Base-by-base conservation (phyloP, 2,329 filamentous ascomycete species). In the Exophiala viscosa region DNA sequence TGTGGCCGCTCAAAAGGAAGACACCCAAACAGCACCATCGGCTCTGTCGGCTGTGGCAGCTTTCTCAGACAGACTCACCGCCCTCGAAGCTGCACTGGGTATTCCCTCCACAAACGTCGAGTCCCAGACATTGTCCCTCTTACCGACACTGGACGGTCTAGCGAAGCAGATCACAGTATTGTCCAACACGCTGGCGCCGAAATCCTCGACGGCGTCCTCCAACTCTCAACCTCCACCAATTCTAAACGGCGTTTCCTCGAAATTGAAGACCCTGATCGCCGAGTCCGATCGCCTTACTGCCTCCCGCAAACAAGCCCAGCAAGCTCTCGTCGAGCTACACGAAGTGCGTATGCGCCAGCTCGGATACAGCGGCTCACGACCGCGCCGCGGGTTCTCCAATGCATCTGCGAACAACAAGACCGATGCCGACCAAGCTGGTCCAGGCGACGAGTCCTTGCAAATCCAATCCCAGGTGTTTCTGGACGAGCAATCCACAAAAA, bases 61-160 rank as follows among this genome's bases (percentile, higher is more conserved):
- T 58, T 96, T 99, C 64, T 92, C 97, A 66, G 80, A 82, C 28
- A 83, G 93, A 4, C 81, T 99, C 15, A 75, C 86, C 2, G 75
- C 87, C 28, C 76, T 99, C 43, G 93, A 99, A 73, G 84, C 84
- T 60, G 81, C 85, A 1, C 80, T 99, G 23, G 93, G 93, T 8
- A 80, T 96, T 44, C 86, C 84, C 36, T 84, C 85, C 17, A 82
- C 84, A 0, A 79, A 83, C 9, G 80, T 86, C 1, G 68, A 71
- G 52, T 62, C 72, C 41, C 60, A 66, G 18, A 66, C 69, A 32
- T 66, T 66, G 17, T 88, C 92, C 23, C 84, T 99, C 38, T 78
- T 97, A 14, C 90, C 90, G 2, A 87, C 89, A 1, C 77, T 99
- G 8, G 85, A 91, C 54, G 81, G 81, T 13, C 82, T 99, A 54